These are phyloP conservation scores for Fonsecaea erecta DNA, from an alignment of 2,329 filamentous ascomycete genomes.

Conservation along the genomic window DNA sequence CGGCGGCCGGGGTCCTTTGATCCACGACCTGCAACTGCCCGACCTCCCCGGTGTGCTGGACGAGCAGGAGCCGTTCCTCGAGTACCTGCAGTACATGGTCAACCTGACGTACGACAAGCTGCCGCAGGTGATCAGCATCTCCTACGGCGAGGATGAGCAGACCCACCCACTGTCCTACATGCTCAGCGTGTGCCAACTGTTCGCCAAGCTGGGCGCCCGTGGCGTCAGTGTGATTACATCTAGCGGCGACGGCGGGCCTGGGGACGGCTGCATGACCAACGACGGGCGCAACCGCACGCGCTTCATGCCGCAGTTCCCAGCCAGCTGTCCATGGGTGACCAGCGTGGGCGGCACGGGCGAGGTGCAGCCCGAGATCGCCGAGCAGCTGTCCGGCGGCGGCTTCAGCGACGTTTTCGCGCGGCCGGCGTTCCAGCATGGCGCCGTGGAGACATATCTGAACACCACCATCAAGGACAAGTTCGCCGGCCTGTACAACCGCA, in stretches of 20 bases:
- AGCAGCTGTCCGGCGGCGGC: constrained; percentile 60
- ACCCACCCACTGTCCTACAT: constrained; percentile 65
- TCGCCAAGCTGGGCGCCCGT: constrained; percentile 67
- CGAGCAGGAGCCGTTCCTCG: constrained; percentile 69
- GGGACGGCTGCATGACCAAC: constrained; percentile 61
- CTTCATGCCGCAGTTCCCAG: constrained; percentile 67
- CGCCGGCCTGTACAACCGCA: constrained; percentile 48
- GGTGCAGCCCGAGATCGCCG: constrained; percentile 55
- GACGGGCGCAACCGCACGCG: constrained; percentile 61
- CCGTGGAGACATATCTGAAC: constrained; percentile 53
- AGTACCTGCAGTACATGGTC: constrained; percentile 65
- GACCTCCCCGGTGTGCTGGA: constrained; percentile 45
- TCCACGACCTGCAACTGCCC: constrained; percentile 54
- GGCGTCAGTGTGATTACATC: constrained; percentile 68
- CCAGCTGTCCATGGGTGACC: constrained; percentile 70
- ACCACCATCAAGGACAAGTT: constrained; percentile 45
- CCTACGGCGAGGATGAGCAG: constrained; percentile 70
- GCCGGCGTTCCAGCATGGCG: constrained; percentile 53
- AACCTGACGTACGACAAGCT: constrained; percentile 58
- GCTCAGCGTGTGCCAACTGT: constrained; percentile 64
- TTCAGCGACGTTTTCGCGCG: constrained; percentile 57
- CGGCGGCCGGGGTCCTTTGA: constrained; percentile 60
- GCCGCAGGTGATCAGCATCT: constrained; percentile 66
- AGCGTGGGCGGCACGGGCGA: constrained; percentile 64
- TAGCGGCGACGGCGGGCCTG: constrained; percentile 64